phyloP scores from a whole-genome alignment of 805 yeast genomes.

The Tetrapisispora phaffii region DNA sequence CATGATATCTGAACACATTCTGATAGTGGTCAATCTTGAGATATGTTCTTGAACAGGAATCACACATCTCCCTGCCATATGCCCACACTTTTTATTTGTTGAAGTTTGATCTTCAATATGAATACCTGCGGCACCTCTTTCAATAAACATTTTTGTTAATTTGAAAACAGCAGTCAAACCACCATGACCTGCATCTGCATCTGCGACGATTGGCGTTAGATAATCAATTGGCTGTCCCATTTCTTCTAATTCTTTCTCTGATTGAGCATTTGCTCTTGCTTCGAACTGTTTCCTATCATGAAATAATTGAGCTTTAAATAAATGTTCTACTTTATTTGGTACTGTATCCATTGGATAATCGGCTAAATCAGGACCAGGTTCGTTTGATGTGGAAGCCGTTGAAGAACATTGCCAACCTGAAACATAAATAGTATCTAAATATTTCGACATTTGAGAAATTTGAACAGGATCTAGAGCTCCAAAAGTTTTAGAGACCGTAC shows the following conservation, averaged over 20 bases:
- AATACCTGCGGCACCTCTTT: slow-evolving; percentile 97
- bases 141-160: slow-evolving; percentile 90
- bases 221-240: slow-evolving; percentile 72
- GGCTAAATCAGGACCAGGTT: slow-evolving; percentile 96
- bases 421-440: slow-evolving; percentile 84
- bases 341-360: slow-evolving; percentile 98
- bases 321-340: slow-evolving; percentile 94
- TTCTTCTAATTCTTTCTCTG: slow-evolving; percentile 55
- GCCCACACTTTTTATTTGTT: slow-evolving; percentile 97
- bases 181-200: slow-evolving; percentile 98
- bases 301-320: slow-evolving; percentile 92
- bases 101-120: slow-evolving; percentile 99
- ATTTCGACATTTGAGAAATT: slow-evolving; percentile 93
- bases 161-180: slow-evolving; percentile 94
- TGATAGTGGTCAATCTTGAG: slow-evolving; percentile 84
- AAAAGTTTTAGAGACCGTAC: slow-evolving; percentile 77
- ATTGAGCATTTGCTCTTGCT: slow-evolving; percentile 49
- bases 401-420: slow-evolving; percentile 99
- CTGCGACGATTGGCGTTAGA: slow-evolving; percentile 90
- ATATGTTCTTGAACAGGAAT: slow-evolving; percentile 97
- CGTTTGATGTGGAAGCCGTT: slow-evolving; percentile 93
- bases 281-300: slow-evolving; percentile 95
- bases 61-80: slow-evolving; percentile 96
- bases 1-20: slow-evolving; percentile 90
- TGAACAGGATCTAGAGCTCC: slow-evolving; percentile 96